Conservation (phyloP, 495 filamentous ascomycete genomes). For the Articulospora tetracladia region DNA sequence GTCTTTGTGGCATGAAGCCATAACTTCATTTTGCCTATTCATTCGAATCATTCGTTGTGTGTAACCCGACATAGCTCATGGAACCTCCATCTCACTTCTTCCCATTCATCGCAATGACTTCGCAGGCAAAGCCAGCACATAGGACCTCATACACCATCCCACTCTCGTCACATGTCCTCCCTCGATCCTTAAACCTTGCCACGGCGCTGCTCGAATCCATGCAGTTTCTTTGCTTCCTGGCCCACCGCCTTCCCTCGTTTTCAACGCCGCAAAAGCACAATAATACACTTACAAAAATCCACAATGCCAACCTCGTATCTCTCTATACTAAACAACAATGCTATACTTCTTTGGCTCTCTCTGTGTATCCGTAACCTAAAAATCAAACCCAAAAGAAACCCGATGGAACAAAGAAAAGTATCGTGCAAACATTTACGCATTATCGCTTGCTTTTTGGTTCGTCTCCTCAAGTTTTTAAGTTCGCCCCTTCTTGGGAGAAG, state of each 20-base stretch:
- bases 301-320: neutral
- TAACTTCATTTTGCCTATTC: constrained; percentile 17
- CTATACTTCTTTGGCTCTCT: neutral
- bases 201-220: neutral
- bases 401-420: neutral
- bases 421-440: constrained; percentile 20
- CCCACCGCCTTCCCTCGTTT: neutral
- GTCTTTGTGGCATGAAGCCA: constrained; percentile 6
- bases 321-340: constrained; percentile 13
- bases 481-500: neutral
- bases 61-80: too few relatives aligned
- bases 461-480: neutral
- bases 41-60: constrained; percentile 1
- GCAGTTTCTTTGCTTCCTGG: neutral
- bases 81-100: constrained; percentile 1
- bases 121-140: neutral
- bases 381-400: neutral
- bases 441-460: constrained; percentile 6
- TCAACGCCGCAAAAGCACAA: constrained; percentile 1
- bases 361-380: neutral
- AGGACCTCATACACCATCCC: neutral
- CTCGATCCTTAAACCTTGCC: neutral
- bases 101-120: neutral
- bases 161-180: neutral
- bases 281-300: neutral